Percentiles rank a stretch among this genome's conserved stretches.
These are phyloP conservation scores for Cutaneotrichosporon daszewskae DNA, from an alignment of 1,284 basidiomycete genomes.

Conservation along the genomic window DNA sequence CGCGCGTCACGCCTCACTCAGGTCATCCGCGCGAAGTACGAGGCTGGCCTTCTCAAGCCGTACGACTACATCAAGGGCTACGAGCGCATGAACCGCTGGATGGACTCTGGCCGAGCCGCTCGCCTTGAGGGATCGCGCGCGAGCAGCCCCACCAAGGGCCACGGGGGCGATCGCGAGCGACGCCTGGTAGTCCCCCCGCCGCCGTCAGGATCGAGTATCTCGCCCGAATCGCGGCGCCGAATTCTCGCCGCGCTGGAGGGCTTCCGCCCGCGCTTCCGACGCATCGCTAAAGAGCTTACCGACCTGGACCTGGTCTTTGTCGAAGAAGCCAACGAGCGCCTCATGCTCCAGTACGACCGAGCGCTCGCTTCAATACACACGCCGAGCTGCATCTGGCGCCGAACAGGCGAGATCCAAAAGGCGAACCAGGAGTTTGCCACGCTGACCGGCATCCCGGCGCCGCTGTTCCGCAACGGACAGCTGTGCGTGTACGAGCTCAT, in stretches of 20 bases:
- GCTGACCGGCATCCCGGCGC: conserved; percentile 35
- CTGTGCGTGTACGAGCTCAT: conserved; percentile 96
- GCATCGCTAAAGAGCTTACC: conserved; percentile 79
- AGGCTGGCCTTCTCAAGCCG: conserved; percentile 87
- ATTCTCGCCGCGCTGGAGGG: conserved; percentile 67
- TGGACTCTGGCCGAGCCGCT: conserved; percentile 58
- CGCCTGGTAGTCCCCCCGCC: conserved; percentile 9
- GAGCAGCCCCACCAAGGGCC: conserved; percentile 10
- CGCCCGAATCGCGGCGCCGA: conserved; percentile 81
- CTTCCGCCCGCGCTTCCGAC: conserved; percentile 86
- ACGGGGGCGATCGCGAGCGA: background rate
- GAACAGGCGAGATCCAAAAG: conserved; percentile 98
- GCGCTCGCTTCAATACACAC: conserved; percentile 94
- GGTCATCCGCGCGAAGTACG: conserved; percentile 95
- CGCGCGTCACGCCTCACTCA: conserved; percentile 82
- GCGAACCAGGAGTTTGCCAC: conserved; percentile 71
- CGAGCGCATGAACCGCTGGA: conserved; percentile 82
- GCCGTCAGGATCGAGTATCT: conserved; percentile 50
- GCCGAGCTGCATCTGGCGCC: conserved; percentile 91
- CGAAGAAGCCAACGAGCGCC: conserved; percentile 92
- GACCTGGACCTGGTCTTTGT: conserved; percentile 98
- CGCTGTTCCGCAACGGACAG: conserved; percentile 56
- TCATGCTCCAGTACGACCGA: conserved; percentile 91
- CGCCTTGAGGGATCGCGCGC: conserved; percentile 49
- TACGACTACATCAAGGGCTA: conserved; percentile 97